A percentile compares a stretch with the other conserved stretches of the same genome.
Evolutionary conservation across 352 stramenopile species (phyloP).

Genomic region (Globisporangium canariense): DNA sequence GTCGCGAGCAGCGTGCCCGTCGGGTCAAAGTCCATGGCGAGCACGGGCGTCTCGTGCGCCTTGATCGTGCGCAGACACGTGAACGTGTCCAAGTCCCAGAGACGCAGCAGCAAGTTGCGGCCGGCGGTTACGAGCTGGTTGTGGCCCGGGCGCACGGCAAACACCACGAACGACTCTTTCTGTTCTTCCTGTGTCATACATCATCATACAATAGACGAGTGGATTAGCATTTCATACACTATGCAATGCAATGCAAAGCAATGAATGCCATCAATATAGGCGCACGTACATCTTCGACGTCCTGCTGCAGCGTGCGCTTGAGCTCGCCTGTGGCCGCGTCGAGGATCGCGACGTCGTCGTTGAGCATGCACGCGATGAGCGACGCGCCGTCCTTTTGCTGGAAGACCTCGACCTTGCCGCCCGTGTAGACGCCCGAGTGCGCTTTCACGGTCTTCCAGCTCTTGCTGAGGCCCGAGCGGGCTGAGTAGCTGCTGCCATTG

Average conservation of each 20-base stretch:
- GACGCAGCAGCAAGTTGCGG: slow-evolving; percentile 77
- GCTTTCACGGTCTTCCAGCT: slow-evolving; percentile 75
- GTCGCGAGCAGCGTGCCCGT: slow-evolving; percentile 93
- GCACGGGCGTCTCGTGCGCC: slow-evolving; percentile 69
- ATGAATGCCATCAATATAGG: background rate
- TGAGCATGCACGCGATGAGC: slow-evolving; percentile 73
- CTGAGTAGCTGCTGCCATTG: slow-evolving; percentile 47
- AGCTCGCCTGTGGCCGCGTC: slow-evolving; percentile 68
- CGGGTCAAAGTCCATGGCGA: slow-evolving; percentile 87
- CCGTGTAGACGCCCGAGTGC: slow-evolving; percentile 79
- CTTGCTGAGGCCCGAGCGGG: slow-evolving; percentile 69
- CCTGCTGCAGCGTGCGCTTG: slow-evolving; percentile 70
- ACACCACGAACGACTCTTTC: slow-evolving; percentile 84
- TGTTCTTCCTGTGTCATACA: slow-evolving; percentile 39
- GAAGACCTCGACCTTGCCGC: slow-evolving; percentile 76
- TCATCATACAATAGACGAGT: slow-evolving; percentile 4
- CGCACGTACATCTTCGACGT: slow-evolving; percentile 47
- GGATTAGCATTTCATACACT: no score
- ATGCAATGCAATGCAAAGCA: background rate
- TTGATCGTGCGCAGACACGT: slow-evolving; percentile 80
- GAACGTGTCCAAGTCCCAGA: slow-evolving; percentile 85
- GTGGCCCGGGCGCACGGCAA: slow-evolving; percentile 62
- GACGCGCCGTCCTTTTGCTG: slow-evolving; percentile 18
- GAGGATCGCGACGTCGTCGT: slow-evolving; percentile 80
- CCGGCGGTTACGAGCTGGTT: slow-evolving; percentile 85